These are phyloP conservation scores for Russula ochroleuca DNA, from an alignment of 768 basidiomycete species.

Conservation along the genomic window DNA sequence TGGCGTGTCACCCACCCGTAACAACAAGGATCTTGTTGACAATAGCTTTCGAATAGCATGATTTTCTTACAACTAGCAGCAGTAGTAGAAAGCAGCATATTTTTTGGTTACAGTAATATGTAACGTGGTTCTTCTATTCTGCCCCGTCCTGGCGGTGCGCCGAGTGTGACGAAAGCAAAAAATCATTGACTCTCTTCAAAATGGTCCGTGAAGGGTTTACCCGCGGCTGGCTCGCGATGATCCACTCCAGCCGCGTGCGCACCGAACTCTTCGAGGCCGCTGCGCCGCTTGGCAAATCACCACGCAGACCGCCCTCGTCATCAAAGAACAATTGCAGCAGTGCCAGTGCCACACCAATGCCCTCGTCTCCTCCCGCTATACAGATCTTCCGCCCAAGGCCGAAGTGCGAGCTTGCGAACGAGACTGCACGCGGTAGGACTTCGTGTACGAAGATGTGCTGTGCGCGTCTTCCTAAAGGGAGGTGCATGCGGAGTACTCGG, in stretches of 20 bases:
- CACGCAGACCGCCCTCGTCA: slow-evolving; percentile 39
- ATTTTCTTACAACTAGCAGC: no score
- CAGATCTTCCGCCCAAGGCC: slow-evolving; percentile 42
- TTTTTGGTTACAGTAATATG: not conserved
- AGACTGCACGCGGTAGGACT: slow-evolving; percentile 47
- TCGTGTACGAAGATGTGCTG: slow-evolving; percentile 46
- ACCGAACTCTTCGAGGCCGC: slow-evolving; percentile 56
- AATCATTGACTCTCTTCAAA: slow-evolving; percentile 75
- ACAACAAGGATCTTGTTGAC: no score
- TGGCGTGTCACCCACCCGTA: no score
- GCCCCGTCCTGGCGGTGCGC: not conserved
- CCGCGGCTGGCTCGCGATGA: slow-evolving; percentile 66
- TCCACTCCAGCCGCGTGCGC: slow-evolving; percentile 76
- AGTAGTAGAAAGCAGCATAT: not conserved
- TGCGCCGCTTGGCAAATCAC: not conserved
- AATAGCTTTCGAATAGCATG: no score
- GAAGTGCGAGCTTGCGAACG: slow-evolving; percentile 45
- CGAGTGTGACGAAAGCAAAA: slow-evolving; percentile 49
- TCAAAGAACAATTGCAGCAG: slow-evolving; percentile 57
- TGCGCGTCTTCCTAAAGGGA: slow-evolving; percentile 49
- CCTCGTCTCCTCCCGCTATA: slow-evolving; percentile 54
- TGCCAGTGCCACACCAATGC: slow-evolving; percentile 59
- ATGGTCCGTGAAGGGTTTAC: slow-evolving; percentile 84
- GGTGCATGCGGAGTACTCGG: slow-evolving; percentile 31
- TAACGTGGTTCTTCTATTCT: not conserved